These are phyloP conservation scores for Hyaloscypha hepaticicola DNA, from an alignment of 495 filamentous ascomycete genomes.

Conservation along the genomic window DNA sequence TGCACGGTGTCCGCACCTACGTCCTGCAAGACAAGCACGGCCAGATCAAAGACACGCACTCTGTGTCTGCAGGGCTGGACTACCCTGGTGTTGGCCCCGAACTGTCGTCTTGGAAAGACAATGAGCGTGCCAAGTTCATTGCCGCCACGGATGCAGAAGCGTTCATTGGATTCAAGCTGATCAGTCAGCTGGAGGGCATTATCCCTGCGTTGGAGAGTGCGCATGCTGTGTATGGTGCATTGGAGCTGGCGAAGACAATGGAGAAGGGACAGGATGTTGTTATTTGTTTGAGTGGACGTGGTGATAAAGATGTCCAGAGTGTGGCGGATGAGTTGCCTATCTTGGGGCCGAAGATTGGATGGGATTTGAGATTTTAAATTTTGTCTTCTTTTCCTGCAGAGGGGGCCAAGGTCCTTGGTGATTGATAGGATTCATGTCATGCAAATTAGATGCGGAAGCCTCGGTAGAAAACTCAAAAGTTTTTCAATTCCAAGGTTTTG, in stretches of 20 bases:
- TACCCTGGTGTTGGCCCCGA: slow-evolving; percentile 97
- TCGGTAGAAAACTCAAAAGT: too few relatives aligned
- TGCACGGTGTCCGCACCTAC: slow-evolving; percentile 95
- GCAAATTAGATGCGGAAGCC: too few relatives aligned
- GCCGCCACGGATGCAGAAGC: slow-evolving; percentile 91
- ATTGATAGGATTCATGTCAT: too few relatives aligned
- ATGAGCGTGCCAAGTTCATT: slow-evolving; percentile 78
- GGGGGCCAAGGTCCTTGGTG: too few relatives aligned
- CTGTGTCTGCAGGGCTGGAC: slow-evolving; percentile 94
- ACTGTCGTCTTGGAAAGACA: slow-evolving; percentile 89
- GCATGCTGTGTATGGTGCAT: slow-evolving; percentile 85
- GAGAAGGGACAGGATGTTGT: slow-evolving; percentile 84
- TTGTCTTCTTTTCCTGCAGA: too few relatives aligned
- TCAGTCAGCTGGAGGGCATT: slow-evolving; percentile 88
- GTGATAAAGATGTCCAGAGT: slow-evolving; percentile 98
- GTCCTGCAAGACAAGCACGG: slow-evolving; percentile 88
- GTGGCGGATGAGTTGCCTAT: slow-evolving; percentile 91
- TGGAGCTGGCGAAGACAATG: slow-evolving; percentile 92
- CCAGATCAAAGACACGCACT: slow-evolving; percentile 93
- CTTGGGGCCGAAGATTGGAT: slow-evolving; percentile 88
- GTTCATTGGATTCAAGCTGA: slow-evolving; percentile 80
- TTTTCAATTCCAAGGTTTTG: too few relatives aligned
- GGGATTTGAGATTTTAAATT: slow-evolving; percentile 76
- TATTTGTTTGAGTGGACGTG: slow-evolving; percentile 89
- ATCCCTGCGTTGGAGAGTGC: slow-evolving; percentile 94